Base-by-base conservation (phyloP, 257 asterid species). In the Solanum sejunctum region DNA sequence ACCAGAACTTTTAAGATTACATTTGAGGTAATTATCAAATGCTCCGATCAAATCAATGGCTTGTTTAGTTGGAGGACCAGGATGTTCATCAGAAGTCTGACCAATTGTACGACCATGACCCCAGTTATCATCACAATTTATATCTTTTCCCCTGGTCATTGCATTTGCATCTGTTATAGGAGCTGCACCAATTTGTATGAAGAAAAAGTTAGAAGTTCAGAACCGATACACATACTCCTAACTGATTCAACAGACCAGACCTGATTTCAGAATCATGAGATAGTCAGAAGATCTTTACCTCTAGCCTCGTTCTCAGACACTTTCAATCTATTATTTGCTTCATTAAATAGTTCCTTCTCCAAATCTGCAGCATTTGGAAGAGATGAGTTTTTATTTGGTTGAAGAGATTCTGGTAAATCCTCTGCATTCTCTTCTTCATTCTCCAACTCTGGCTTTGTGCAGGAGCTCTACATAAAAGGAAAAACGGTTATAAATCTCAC, bases 31-130 rank as follows among this genome's bases (percentile, higher is more conserved):
- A 83, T 91, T 91, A 88, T 93, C 97, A 49, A 95, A 93, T 47
- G 95, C 88, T 86, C 98, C 99, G 20, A 97, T 94, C 83, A 97
- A 91, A 85, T 95, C 97, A 47, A 95, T 97, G 86, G 97, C 98
- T 90, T 91, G 93, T 71, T 86, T 87, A 7, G 91, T 81, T 26
- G 73, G 90, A 4, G 21, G 84, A 26, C 47, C 86, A 80, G 71
- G 88, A 90, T 87, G 85, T 54, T 77, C 85, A 69, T 88, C 88
- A 18, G 55, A 80, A 85, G 81, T 81, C 84, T 86, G 91, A 86
- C 28, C 84, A 86, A 41, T 61, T 54, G 78, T 85, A 81, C 66
- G 71, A 72, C 79, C 82, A 55, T 80, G 87, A 78, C 86, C 87
- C 87, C 81, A 80, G 7, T 51, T 86, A 71, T 36, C 86, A 32